These are phyloP conservation scores for Microdochium paspali DNA, from an alignment of 2,329 filamentous ascomycete species.

Conservation along the genomic window DNA sequence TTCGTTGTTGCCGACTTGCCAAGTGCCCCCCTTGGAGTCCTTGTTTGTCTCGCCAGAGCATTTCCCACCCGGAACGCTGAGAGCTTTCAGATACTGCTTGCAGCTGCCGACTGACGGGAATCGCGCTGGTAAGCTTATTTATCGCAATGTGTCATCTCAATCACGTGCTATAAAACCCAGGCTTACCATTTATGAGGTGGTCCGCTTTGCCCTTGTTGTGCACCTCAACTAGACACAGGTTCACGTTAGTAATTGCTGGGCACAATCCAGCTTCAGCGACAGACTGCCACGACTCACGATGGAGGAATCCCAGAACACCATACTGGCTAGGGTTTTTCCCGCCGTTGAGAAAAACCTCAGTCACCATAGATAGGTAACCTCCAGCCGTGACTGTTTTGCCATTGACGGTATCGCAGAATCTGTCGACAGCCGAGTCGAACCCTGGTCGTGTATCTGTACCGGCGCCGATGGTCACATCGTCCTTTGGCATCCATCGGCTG, in stretches of 20 bases:
- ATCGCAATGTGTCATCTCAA: background rate
- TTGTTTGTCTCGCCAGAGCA: constrained; percentile 14
- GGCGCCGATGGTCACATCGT: constrained; percentile 14
- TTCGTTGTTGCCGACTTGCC: constrained; percentile 14
- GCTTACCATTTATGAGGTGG: constrained; percentile 9
- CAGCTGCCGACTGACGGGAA: constrained; percentile 14
- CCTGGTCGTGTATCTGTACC: constrained; percentile 15
- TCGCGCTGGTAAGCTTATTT: too few relatives aligned
- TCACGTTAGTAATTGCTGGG: background rate
- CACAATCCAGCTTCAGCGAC: background rate
- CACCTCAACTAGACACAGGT: constrained; percentile 13
- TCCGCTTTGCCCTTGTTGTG: constrained; percentile 15
- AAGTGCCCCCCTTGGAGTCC: constrained; percentile 19
- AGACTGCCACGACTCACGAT: constrained; percentile 10
- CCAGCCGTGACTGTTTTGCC: constrained; percentile 10
- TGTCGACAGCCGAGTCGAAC: constrained; percentile 14
- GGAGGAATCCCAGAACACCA: constrained; percentile 17
- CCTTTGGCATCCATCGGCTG: constrained; percentile 13
- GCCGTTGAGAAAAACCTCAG: constrained; percentile 15
- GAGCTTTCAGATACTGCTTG: constrained; percentile 12
- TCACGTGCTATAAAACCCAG: background rate
- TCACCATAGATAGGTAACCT: constrained; percentile 18
- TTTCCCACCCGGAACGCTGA: constrained; percentile 10
- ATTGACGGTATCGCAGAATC: constrained; percentile 13
- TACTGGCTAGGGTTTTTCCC: constrained; percentile 13